phyloP scores from a whole-genome alignment of 1,139 yeast genomes.

The Hemisphaericaspora lyxosophila region DNA sequence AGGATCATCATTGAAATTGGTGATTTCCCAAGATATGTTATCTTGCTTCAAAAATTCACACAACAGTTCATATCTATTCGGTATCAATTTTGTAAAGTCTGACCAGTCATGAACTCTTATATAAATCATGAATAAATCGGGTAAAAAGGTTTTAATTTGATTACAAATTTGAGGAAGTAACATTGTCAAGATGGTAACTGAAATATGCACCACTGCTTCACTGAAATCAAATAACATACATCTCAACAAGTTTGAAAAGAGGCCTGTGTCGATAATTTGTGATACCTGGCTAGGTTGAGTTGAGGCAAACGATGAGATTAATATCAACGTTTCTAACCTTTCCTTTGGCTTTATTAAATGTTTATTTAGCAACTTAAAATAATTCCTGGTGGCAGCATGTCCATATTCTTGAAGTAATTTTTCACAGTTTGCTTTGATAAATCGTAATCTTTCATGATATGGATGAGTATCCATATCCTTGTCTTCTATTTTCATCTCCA shows the following conservation, averaged over 20 bases:
- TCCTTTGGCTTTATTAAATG: conserved; percentile 27
- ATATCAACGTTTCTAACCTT: conserved; percentile 37
- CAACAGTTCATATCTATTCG: conserved; percentile 14
- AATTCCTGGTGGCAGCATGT: conserved; percentile 27
- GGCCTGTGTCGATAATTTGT: conserved; percentile 33
- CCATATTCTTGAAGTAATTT: conserved; percentile 43
- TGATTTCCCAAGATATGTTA: conserved; percentile 17
- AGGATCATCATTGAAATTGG: conserved; percentile 11
- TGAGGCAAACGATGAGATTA: conserved; percentile 30
- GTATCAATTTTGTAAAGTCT: conserved; percentile 13
- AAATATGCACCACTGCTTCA: conserved; percentile 40
- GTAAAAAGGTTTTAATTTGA: conserved; percentile 32
- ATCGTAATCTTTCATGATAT: conserved; percentile 49
- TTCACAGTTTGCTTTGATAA: conserved; percentile 45
- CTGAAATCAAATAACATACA: conserved; percentile 48
- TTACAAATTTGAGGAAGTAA: conserved; percentile 52
- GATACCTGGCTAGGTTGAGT: conserved; percentile 31
- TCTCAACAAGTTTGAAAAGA: conserved; percentile 42
- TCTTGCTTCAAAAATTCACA: conserved; percentile 9
- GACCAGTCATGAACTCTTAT: conserved; percentile 43
- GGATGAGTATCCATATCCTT: conserved; percentile 29
- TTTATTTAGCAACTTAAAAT: conserved; percentile 34
- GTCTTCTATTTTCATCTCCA: conserved; percentile 19
- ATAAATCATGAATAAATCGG: conserved; percentile 47
- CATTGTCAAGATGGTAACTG: conserved; percentile 51